phyloP scores from a whole-genome alignment of 495 filamentous ascomycete genomes.

The Entonaema liquescens region DNA sequence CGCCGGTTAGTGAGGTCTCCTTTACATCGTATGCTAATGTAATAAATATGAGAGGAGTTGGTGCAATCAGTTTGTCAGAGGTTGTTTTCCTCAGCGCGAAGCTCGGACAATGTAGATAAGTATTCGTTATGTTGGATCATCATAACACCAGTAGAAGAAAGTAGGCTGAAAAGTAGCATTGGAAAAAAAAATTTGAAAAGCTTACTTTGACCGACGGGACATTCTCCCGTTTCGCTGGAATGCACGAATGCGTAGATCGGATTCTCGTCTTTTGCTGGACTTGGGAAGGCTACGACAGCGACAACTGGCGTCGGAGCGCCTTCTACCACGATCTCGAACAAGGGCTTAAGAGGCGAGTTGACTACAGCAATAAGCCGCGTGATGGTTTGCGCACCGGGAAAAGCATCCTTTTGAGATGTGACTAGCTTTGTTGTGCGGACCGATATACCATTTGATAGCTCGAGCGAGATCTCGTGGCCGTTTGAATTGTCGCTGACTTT shows the following conservation, averaged over 20 bases:
- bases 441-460: slow-evolving; percentile 67
- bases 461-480: slow-evolving; percentile 52
- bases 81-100: slow-evolving; percentile 80
- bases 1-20: slow-evolving; percentile 55
- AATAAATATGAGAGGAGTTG: slow-evolving; percentile 1
- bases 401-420: slow-evolving; percentile 51
- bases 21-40: background rate
- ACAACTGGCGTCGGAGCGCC: slow-evolving; percentile 77
- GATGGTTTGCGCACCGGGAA: slow-evolving; percentile 36
- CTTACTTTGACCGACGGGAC: slow-evolving; percentile 88
- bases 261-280: slow-evolving; percentile 52
- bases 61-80: slow-evolving; percentile 86
- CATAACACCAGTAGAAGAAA: slow-evolving; percentile 51
- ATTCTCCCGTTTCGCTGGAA: slow-evolving; percentile 89
- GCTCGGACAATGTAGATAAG: slow-evolving; percentile 99
- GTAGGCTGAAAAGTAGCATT: slow-evolving; percentile 19
- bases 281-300: slow-evolving; percentile 76
- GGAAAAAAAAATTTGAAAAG: slow-evolving; percentile 25
- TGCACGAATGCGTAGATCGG: slow-evolving; percentile 81
- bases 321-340: slow-evolving; percentile 79
- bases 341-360: slow-evolving; percentile 66
- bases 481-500: slow-evolving; percentile 20
- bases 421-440: slow-evolving; percentile 68
- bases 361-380: slow-evolving; percentile 68
- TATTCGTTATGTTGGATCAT: slow-evolving; percentile 87